Conservation (phyloP, 768 basidiomycete genomes). For the Leucocoprinus birnbaumii region DNA sequence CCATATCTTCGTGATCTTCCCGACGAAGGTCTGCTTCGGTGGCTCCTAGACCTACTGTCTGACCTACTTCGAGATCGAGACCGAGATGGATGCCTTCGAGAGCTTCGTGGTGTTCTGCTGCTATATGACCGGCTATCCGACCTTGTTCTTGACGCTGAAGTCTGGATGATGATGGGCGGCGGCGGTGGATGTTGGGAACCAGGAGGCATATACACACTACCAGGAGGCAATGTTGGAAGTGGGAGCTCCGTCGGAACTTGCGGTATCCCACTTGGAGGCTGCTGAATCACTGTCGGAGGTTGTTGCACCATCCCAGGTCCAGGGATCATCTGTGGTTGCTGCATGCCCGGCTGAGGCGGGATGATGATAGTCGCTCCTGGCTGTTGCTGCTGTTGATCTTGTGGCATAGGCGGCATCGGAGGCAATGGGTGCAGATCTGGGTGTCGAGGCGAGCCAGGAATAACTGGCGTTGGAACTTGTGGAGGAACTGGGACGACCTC, state of each 20-base stretch:
- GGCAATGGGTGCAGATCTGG: slow-evolving; percentile 21
- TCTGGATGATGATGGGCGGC: slow-evolving; percentile 14
- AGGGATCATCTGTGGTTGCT: slow-evolving; percentile 10
- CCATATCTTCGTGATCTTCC: slow-evolving; percentile 2
- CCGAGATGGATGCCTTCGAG: not conserved
- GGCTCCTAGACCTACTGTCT: slow-evolving; percentile 15
- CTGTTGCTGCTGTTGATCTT: slow-evolving; percentile 23
- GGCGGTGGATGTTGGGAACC: not conserved
- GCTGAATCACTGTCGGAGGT: slow-evolving; percentile 2
- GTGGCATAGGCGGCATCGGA: slow-evolving; percentile 21
- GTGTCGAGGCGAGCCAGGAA: slow-evolving; percentile 23
- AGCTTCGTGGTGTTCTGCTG: not conserved
- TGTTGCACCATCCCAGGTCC: not conserved
- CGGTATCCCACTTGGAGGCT: not conserved
- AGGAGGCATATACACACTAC: not conserved
- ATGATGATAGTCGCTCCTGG: slow-evolving; percentile 25
- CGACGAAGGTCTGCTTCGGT: slow-evolving; percentile 3
- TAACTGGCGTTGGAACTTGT: slow-evolving; percentile 15
- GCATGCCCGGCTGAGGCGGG: slow-evolving; percentile 18
- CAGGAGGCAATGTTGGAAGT: not conserved
- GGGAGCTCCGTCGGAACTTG: not conserved
- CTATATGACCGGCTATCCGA: not conserved
- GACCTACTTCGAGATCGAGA: not conserved
- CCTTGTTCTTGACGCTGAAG: slow-evolving; percentile 11
- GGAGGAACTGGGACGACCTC: slow-evolving; percentile 8